phyloP scores from a whole-genome alignment of 441 rosid species.

The Corymbia calophylla region DNA sequence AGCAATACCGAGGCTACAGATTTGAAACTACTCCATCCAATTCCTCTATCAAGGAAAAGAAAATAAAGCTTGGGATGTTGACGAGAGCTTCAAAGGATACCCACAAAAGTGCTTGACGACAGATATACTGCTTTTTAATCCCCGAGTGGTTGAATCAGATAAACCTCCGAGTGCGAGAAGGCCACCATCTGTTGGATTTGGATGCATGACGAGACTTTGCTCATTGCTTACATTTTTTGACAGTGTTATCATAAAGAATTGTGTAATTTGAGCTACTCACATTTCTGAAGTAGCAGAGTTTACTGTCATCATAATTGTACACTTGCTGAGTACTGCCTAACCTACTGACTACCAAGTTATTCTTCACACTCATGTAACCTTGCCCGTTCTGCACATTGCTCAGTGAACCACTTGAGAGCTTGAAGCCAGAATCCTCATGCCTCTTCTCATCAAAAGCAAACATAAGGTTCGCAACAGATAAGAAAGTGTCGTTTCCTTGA shows the following conservation, averaged over 20 bases:
- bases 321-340: slow-evolving; percentile 61
- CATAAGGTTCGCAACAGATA: too few relatives aligned
- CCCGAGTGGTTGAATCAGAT: neutral
- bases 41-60: too few relatives aligned
- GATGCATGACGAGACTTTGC: neutral
- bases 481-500: too few relatives aligned
- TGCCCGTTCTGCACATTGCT: too few relatives aligned
- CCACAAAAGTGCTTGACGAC: neutral
- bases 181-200: neutral
- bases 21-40: neutral
- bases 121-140: neutral
- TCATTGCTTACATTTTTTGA: slow-evolving; percentile 19
- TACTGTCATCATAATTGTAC: slow-evolving; percentile 34
- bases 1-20: neutral
- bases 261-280: slow-evolving; percentile 70
- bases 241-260: slow-evolving; percentile 42
- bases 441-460: too few relatives aligned
- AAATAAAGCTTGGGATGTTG: too few relatives aligned
- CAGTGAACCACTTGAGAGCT: too few relatives aligned
- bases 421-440: too few relatives aligned
- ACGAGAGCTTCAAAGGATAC: too few relatives aligned
- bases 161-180: neutral
- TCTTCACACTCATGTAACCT: slow-evolving; percentile 10
- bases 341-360: slow-evolving; percentile 39
- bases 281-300: slow-evolving; percentile 64